A percentile compares a stretch with the other conserved stretches of the same genome.
These are phyloP conservation scores for Wickerhamiella spandovensis DNA, from an alignment of 805 yeast species.

Conservation along the genomic window DNA sequence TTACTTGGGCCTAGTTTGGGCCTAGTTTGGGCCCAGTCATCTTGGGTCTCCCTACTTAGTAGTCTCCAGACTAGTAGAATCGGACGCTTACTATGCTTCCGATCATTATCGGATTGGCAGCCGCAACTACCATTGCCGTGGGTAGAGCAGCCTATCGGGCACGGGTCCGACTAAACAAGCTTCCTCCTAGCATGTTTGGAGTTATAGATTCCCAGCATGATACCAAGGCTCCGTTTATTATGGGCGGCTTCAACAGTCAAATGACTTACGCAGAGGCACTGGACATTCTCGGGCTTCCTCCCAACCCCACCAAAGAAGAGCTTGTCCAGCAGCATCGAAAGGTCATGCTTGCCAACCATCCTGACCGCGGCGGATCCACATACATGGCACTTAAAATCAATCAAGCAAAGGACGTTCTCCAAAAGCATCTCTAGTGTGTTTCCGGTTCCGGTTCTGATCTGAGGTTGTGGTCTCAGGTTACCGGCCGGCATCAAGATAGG, in stretches of 20 bases:
- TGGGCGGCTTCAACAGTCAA: conserved; percentile 25
- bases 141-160: conserved; percentile 26
- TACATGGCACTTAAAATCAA: conserved; percentile 81
- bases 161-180: conserved; percentile 15
- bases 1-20: too few relatives aligned
- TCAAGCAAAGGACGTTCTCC: conserved; percentile 41
- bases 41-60: too few relatives aligned
- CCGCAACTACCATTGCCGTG: conserved; percentile 18
- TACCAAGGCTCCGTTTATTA: conserved; percentile 15
- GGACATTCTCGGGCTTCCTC: conserved; percentile 33
- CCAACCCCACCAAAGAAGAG: conserved; percentile 33
- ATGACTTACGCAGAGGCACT: conserved; percentile 43
- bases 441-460: too few relatives aligned
- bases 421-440: not conserved
- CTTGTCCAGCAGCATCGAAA: conserved; percentile 69
- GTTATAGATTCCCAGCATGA: conserved; percentile 7
- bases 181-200: conserved; percentile 23
- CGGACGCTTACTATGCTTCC: conserved; percentile 19
- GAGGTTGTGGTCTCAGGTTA: too few relatives aligned
- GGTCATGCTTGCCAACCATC: conserved; percentile 82
- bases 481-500: too few relatives aligned
- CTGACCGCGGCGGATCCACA: conserved; percentile 89
- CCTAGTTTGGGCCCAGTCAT: too few relatives aligned
- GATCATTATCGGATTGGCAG: conserved; percentile 20
- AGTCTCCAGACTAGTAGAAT: too few relatives aligned